Percentiles rank a stretch among this genome's conserved stretches.
These are phyloP conservation scores for Coemansia sp. DNA, from an alignment of 371 early-diverging fungal species.

Conservation along the genomic window DNA sequence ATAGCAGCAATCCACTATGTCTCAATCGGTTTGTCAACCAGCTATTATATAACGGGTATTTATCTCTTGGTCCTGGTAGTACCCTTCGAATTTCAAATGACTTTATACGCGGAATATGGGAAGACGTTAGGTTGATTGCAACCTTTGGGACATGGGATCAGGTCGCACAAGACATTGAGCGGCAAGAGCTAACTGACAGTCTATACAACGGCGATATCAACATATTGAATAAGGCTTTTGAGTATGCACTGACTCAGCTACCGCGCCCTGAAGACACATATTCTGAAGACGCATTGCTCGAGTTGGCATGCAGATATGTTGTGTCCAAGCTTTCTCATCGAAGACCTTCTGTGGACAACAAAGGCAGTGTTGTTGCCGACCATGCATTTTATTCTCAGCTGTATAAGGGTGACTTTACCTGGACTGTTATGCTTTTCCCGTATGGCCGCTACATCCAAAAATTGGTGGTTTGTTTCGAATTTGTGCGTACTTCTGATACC, in stretches of 20 bases:
- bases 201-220: neutral
- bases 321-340: neutral
- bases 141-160: neutral
- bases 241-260: neutral
- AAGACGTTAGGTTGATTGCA: neutral
- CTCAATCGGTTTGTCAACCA: neutral
- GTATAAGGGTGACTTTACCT: neutral
- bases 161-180: neutral
- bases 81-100: neutral
- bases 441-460: neutral
- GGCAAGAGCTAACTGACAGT: conserved; percentile 6
- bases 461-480: neutral
- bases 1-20: neutral
- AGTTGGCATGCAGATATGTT: neutral
- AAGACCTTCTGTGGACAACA: neutral
- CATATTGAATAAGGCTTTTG: neutral
- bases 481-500: neutral
- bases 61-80: neutral
- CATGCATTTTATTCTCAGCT: neutral
- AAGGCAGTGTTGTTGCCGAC: neutral
- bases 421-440: neutral
- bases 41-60: neutral
- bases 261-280: neutral
- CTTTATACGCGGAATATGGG: conserved; percentile 3
- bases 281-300: neutral